phyloP scores from a whole-genome alignment of 352 stramenopile genomes.

The Globisporangium okanoganense region DNA sequence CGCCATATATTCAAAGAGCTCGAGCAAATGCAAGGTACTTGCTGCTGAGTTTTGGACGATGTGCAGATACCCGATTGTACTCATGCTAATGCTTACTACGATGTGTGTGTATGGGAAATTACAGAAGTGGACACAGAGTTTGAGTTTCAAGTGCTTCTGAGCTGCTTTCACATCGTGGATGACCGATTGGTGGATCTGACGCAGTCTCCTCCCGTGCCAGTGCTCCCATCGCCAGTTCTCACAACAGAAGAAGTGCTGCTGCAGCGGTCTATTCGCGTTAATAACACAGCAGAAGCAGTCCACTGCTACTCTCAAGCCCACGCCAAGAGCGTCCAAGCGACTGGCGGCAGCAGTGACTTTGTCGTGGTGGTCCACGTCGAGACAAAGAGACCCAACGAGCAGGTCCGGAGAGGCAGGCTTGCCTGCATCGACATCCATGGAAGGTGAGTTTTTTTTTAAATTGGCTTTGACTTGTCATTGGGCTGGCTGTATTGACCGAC shows the following conservation, averaged over 20 bases:
- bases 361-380: conserved; percentile 45
- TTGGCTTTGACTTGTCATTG: not conserved
- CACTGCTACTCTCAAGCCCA: conserved; percentile 29
- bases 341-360: conserved; percentile 23
- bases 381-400: conserved; percentile 22
- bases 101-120: not conserved
- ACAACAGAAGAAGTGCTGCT: conserved; percentile 23
- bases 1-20: conserved; percentile 26
- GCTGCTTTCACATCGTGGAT: conserved; percentile 9
- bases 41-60: not conserved
- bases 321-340: not conserved
- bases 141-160: conserved; percentile 15
- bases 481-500: not conserved
- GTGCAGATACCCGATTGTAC: not conserved
- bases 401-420: conserved; percentile 29
- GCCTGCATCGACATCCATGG: conserved; percentile 48
- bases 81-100: not conserved
- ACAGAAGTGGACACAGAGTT: not conserved
- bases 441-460: conserved; percentile 2
- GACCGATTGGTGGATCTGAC: conserved; percentile 13
- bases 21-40: conserved; percentile 18
- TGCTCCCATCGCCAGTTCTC: not conserved
- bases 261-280: conserved; percentile 23
- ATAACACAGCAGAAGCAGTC: conserved; percentile 28
- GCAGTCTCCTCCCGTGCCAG: not conserved